Evolutionary conservation across 2,329 filamentous ascomycete genomes (phyloP).

Genomic region (Cryphonectria japonica): DNA sequence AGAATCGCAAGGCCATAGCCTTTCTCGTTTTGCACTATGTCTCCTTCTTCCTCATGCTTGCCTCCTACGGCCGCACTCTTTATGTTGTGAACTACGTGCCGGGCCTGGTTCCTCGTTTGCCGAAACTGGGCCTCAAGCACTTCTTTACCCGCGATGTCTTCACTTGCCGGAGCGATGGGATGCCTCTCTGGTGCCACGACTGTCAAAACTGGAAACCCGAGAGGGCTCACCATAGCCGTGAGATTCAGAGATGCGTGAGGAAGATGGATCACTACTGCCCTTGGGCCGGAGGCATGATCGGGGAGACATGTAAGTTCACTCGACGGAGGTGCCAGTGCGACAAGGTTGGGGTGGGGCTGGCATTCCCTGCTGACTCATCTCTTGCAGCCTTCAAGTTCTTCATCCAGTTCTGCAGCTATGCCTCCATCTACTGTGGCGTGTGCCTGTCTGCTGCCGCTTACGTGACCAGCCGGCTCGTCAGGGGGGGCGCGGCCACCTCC

Average conservation of each 20-base stretch:
- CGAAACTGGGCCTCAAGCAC: constrained; percentile 65
- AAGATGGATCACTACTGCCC: constrained; percentile 98
- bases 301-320: constrained; percentile 66
- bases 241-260: constrained; percentile 77
- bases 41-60: constrained; percentile 67
- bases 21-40: constrained; percentile 76
- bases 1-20: constrained; percentile 62
- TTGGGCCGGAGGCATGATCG: constrained; percentile 93
- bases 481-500: constrained; percentile 49
- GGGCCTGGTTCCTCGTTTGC: constrained; percentile 72
- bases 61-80: constrained; percentile 73
- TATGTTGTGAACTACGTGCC: constrained; percentile 70
- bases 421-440: constrained; percentile 67
- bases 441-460: constrained; percentile 66
- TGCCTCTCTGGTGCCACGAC: constrained; percentile 83
- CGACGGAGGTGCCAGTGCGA: background rate
- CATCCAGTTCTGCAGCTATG: constrained; percentile 81
- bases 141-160: constrained; percentile 87
- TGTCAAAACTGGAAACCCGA: constrained; percentile 91
- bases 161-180: constrained; percentile 78
- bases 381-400: constrained; percentile 84
- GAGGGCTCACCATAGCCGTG: constrained; percentile 82
- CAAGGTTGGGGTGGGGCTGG: too few relatives aligned
- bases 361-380: constrained; percentile 32
- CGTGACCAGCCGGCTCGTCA: constrained; percentile 60